Conservation (phyloP, 345 rosid species). For the Camelina sativa region DNA sequence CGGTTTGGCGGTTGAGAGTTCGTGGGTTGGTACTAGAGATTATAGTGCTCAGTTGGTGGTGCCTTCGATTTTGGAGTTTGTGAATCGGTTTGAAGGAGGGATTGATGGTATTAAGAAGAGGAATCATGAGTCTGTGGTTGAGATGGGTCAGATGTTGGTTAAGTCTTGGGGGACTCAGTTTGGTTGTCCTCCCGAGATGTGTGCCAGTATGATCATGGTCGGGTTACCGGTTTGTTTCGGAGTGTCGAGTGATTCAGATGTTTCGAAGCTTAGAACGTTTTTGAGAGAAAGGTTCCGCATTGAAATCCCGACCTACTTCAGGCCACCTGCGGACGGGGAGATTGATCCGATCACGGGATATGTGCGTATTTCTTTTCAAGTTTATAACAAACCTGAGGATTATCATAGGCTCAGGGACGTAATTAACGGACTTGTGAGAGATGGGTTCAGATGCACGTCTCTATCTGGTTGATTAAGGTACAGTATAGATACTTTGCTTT, state of each 20-base stretch:
- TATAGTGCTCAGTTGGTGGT: conserved; percentile 89
- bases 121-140: conserved; percentile 74
- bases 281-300: conserved; percentile 66
- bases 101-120: conserved; percentile 77
- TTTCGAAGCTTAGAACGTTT: conserved; percentile 60
- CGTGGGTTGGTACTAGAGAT: conserved; percentile 95
- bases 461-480: conserved; percentile 54
- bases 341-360: conserved; percentile 63
- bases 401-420: conserved; percentile 78
- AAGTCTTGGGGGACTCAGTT: conserved; percentile 87
- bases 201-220: conserved; percentile 87
- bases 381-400: conserved; percentile 81
- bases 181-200: conserved; percentile 85
- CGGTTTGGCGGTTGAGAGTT: conserved; percentile 84
- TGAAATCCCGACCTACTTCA: conserved; percentile 81
- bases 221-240: conserved; percentile 77
- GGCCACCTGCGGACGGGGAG: conserved; percentile 62
- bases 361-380: conserved; percentile 85
- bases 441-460: conserved; percentile 62
- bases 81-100: conserved; percentile 85
- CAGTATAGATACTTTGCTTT: not conserved
- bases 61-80: conserved; percentile 76
- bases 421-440: conserved; percentile 54
- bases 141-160: conserved; percentile 86
- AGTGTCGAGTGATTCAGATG: conserved; percentile 58